A percentile compares a stretch with the other conserved stretches of the same genome.
These are phyloP conservation scores for Xylariaceae sp. DNA, from an alignment of 2,329 filamentous ascomycete species.

Conservation along the genomic window DNA sequence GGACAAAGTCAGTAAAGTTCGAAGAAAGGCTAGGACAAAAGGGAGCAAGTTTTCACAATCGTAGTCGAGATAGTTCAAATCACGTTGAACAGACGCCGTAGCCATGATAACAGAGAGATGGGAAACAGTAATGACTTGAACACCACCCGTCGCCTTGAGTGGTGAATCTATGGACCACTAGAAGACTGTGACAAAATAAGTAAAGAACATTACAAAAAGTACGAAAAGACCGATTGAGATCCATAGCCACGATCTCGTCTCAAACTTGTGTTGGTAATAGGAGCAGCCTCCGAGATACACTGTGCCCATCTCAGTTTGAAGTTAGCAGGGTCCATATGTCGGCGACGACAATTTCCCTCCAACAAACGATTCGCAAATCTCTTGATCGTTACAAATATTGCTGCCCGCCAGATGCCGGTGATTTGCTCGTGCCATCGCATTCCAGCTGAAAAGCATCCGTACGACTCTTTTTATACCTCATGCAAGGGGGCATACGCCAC, in stretches of 20 bases:
- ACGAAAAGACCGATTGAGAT: constrained; percentile 31
- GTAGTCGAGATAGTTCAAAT: too few relatives aligned
- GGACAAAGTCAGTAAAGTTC: too few relatives aligned
- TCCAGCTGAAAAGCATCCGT: constrained; percentile 24
- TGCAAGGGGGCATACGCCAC: constrained; percentile 31
- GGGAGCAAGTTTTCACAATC: too few relatives aligned
- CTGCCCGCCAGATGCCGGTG: constrained; percentile 28
- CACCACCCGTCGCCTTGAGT: constrained; percentile 19
- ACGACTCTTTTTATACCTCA: constrained; percentile 27
- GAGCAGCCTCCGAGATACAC: too few relatives aligned
- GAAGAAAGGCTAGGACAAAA: too few relatives aligned
- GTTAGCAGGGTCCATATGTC: constrained; percentile 20
- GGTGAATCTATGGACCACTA: constrained; percentile 24
- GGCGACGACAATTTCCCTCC: constrained; percentile 17
- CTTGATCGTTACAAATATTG: constrained; percentile 16
- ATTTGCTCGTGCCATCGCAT: constrained; percentile 26
- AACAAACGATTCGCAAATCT: constrained; percentile 15
- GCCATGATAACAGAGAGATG: constrained; percentile 1
- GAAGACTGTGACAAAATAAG: constrained; percentile 25
- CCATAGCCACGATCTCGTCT: constrained; percentile 26
- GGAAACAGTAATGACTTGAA: constrained; percentile 14
- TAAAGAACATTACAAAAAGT: constrained; percentile 31
- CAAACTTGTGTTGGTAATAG: constrained; percentile 20
- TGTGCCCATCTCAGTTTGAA: constrained; percentile 18
- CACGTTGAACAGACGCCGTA: too few relatives aligned